Percentiles rank a stretch among this genome's conserved stretches.
phyloP scores from a whole-genome alignment of 148 eudicot genomes.

The Pouteria glomerata region DNA sequence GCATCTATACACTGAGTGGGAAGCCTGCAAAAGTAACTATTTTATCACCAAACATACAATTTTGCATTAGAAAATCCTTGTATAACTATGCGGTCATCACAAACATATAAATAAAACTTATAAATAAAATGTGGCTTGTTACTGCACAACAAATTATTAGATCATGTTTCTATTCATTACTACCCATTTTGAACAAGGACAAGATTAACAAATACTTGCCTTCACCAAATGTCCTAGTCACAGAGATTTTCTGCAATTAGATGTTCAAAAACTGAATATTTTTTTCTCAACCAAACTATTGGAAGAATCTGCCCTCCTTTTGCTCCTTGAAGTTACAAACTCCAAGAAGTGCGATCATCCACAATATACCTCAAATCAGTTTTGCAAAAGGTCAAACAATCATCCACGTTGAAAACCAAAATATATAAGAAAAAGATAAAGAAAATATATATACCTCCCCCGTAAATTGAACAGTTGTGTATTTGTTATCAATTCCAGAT shows the following conservation, averaged over 20 bases:
- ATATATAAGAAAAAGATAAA: background rate
- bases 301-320: background rate
- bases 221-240: background rate
- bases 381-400: background rate
- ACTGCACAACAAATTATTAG: background rate
- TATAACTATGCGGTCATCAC: too few species aligned
- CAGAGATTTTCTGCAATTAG: background rate
- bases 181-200: too few species aligned
- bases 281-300: background rate
- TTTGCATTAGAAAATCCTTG: too few species aligned
- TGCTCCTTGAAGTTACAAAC: background rate
- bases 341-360: background rate
- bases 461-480: slow-evolving; percentile 93
- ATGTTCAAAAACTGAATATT: background rate
- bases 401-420: background rate
- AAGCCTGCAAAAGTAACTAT: too few species aligned
- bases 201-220: too few species aligned
- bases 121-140: background rate
- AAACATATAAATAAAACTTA: too few species aligned
- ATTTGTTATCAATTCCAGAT: slow-evolving; percentile 97
- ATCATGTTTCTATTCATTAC: too few species aligned
- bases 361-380: background rate
- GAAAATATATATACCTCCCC: slow-evolving; percentile 62
- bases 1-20: too few species aligned
- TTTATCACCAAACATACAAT: too few species aligned